These are phyloP conservation scores for Cyberlindnera saturnus DNA, from an alignment of 805 yeast genomes.

Conservation along the genomic window DNA sequence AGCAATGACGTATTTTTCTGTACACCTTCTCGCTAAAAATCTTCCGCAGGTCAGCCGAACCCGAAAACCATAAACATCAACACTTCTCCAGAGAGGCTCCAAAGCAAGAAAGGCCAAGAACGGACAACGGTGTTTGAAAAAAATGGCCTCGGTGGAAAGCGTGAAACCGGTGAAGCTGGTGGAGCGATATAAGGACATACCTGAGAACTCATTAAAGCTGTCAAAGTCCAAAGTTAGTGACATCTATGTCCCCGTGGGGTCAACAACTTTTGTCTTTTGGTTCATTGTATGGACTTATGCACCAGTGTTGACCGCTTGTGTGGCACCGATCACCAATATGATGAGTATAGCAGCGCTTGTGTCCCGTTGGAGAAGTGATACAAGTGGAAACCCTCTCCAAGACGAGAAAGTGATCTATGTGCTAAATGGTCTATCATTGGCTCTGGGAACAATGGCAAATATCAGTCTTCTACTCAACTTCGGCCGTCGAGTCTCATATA, in stretches of 20 bases:
- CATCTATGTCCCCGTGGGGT: constrained; percentile 14
- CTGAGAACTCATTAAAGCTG: constrained; percentile 12
- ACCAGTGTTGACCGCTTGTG: constrained; percentile 71
- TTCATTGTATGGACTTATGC: constrained; percentile 59
- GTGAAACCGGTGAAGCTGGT: no score
- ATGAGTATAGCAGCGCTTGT: constrained; percentile 66
- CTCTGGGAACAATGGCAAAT: constrained; percentile 63
- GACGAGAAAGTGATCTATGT: constrained; percentile 41
- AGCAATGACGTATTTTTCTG: not conserved
- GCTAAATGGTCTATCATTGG: constrained; percentile 58
- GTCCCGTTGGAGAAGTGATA: constrained; percentile 54
- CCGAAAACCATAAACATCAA: no score
- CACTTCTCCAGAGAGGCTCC: no score
- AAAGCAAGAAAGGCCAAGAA: no score
- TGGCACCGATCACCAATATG: constrained; percentile 76
- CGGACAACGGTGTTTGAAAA: no score
- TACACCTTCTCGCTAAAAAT: not conserved
- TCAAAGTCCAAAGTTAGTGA: constrained; percentile 13
- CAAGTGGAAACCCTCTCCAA: constrained; percentile 19
- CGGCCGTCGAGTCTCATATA: constrained; percentile 49
- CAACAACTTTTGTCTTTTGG: constrained; percentile 38
- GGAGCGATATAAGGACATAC: constrained; percentile 7
- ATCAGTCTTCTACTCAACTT: constrained; percentile 66
- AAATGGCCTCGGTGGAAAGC: no score
- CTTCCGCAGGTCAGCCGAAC: no score